Conservation (phyloP, 441 rosid species). For the Francoa sonchifolia region DNA sequence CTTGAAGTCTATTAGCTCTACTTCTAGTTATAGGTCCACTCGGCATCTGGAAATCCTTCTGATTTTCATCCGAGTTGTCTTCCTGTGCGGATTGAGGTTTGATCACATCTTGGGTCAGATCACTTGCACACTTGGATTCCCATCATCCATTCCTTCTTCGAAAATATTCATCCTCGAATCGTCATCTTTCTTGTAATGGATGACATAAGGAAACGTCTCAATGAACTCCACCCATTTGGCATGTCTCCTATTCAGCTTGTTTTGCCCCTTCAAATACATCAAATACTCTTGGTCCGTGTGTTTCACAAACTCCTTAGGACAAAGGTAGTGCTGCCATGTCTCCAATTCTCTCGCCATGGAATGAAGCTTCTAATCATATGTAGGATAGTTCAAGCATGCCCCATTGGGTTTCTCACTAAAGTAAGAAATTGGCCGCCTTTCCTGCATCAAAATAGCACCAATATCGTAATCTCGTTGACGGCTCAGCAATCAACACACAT, state of each 20-base stretch:
- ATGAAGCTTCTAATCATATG: conserved; percentile 1
- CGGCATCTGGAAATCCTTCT: too few relatives aligned
- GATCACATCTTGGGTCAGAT: too few relatives aligned
- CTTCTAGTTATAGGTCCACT: too few relatives aligned
- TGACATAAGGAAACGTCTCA: conserved; percentile 2
- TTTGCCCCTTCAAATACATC: background rate
- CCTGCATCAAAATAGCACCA: background rate
- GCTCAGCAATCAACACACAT: too few relatives aligned
- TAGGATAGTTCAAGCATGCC: background rate
- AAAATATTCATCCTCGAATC: too few relatives aligned
- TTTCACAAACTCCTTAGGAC: background rate
- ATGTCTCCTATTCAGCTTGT: background rate
- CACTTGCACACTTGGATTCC: too few relatives aligned
- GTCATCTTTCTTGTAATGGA: too few relatives aligned
- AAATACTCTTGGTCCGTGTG: background rate
- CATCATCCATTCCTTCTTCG: too few relatives aligned
- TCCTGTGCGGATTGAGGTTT: too few relatives aligned
- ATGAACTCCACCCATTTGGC: background rate
- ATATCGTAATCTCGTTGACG: background rate
- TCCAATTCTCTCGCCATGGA: background rate
- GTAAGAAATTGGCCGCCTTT: background rate
- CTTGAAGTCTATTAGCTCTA: too few relatives aligned
- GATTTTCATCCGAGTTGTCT: too few relatives aligned
- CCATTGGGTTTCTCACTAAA: conserved; percentile 3
- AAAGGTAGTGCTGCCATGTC: background rate